Evolutionary conservation across 192 early-diverging fungal genomes (phyloP).

Genomic region (Kappamyces sp.): DNA sequence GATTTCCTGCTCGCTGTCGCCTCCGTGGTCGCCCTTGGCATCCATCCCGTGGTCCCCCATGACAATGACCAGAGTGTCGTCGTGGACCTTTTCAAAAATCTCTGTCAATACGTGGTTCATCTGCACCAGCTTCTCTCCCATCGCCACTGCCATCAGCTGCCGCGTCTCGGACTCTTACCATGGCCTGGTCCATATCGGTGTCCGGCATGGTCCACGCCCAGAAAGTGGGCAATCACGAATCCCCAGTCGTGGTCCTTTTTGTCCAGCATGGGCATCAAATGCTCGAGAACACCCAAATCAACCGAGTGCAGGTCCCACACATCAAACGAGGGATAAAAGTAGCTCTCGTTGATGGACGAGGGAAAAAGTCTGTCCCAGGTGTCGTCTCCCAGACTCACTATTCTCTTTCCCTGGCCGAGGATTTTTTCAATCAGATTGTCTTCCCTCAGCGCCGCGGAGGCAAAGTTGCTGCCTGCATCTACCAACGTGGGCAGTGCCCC

Average conservation of each 20-base stretch:
- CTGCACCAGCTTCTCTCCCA: conserved; percentile 77
- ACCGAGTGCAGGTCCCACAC: conserved; percentile 92
- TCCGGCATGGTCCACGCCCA: conserved; percentile 90
- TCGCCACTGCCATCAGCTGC: conserved; percentile 35
- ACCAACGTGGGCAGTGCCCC: conserved; percentile 58
- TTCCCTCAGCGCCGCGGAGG: conserved; percentile 38
- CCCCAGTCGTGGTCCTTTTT: conserved; percentile 53
- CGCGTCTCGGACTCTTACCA: conserved; percentile 4
- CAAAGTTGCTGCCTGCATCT: conserved; percentile 56
- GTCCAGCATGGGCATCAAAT: conserved; percentile 44
- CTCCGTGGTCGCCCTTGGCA: conserved; percentile 90
- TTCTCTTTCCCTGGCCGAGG: conserved; percentile 1
- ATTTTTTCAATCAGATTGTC: conserved; percentile 52
- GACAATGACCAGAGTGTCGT: conserved; percentile 77
- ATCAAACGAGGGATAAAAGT: conserved; percentile 50
- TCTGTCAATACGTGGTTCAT: conserved; percentile 74
- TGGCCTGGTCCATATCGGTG: conserved; percentile 86
- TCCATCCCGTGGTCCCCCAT: conserved; percentile 99
- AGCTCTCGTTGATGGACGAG: conserved; percentile 39
- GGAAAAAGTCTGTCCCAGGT: conserved; percentile 92
- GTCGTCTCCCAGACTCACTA: conserved; percentile 86
- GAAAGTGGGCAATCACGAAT: conserved; percentile 81
- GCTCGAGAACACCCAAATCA: conserved; percentile 73
- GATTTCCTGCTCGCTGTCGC: conserved; percentile 85
- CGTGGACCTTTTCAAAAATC: conserved; percentile 58